Percentiles rank a stretch among this genome's conserved stretches.
Evolutionary conservation across 2,329 filamentous ascomycete species (phyloP).

Genomic region (Sphaceloma murrayae): DNA sequence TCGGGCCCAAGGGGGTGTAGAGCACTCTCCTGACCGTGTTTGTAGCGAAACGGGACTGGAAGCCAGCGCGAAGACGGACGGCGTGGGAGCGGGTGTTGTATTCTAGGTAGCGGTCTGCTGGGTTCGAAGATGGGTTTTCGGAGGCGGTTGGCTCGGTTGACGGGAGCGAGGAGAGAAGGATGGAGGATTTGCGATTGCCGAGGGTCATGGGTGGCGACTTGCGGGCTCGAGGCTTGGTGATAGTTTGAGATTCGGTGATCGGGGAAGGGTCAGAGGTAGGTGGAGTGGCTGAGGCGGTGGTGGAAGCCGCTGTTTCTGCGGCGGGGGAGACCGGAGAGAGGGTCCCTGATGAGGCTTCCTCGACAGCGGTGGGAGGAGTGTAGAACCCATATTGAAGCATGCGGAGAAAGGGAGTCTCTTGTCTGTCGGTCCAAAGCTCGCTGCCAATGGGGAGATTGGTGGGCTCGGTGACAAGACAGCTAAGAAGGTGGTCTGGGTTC

Average conservation of each 20-base stretch:
- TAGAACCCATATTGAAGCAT: conserved; percentile 9
- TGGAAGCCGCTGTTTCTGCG: background rate
- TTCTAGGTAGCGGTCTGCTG: conserved; percentile 22
- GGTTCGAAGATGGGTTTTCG: conserved; percentile 15
- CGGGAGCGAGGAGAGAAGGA: conserved; percentile 15
- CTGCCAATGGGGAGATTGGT: background rate
- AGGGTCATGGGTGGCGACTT: no score
- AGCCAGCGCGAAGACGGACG: conserved; percentile 19
- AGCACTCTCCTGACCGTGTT: conserved; percentile 19
- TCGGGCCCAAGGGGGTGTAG: conserved; percentile 18
- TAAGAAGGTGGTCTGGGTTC: conserved; percentile 17
- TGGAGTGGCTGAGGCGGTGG: background rate
- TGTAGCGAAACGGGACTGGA: conserved; percentile 3
- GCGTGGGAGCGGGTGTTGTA: conserved; percentile 20
- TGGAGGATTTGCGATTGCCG: no score
- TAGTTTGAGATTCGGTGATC: no score
- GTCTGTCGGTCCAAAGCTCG: background rate
- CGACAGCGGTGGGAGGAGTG: background rate
- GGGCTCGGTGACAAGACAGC: background rate
- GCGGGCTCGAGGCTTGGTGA: no score
- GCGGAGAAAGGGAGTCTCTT: conserved; percentile 1
- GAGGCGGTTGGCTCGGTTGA: background rate
- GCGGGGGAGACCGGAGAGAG: no score
- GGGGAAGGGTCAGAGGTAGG: no score
- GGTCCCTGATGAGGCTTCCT: background rate